These are phyloP conservation scores for Colletotrichum magnum DNA, from an alignment of 2,329 filamentous ascomycete species.

Conservation along the genomic window DNA sequence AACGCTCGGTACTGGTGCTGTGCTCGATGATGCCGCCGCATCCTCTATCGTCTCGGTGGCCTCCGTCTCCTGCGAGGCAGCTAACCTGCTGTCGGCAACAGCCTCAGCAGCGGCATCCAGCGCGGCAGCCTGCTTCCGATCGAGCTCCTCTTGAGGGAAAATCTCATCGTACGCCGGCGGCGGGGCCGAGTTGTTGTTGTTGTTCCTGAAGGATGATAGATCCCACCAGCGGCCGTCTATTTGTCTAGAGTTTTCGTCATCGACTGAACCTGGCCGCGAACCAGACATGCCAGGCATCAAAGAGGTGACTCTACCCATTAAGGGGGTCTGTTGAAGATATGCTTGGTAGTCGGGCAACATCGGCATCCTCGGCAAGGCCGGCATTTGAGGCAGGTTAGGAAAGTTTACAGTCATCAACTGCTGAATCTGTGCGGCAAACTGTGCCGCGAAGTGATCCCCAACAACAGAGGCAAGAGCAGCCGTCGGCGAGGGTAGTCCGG, in stretches of 20 bases:
- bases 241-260: conserved; percentile 57
- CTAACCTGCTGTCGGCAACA: conserved; percentile 71
- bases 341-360: conserved; percentile 80
- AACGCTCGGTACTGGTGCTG: conserved; percentile 49
- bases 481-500: conserved; percentile 65
- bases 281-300: conserved; percentile 76
- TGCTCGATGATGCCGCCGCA: conserved; percentile 45
- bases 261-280: conserved; percentile 63
- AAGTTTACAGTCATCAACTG: conserved; percentile 77
- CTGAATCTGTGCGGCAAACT: conserved; percentile 80
- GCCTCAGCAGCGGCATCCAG: conserved; percentile 70
- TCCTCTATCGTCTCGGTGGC: conserved; percentile 58
- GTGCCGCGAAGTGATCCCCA: conserved; percentile 80
- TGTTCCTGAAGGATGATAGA: conserved; percentile 68
- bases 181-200: conserved; percentile 61
- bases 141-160: conserved; percentile 71
- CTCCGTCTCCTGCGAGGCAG: conserved; percentile 62
- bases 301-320: conserved; percentile 80
- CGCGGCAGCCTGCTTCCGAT: conserved; percentile 72
- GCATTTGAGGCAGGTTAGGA: conserved; percentile 70
- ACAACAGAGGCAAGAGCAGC: conserved; percentile 77
- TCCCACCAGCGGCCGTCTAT: conserved; percentile 77
- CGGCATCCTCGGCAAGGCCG: conserved; percentile 69
- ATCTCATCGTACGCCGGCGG: conserved; percentile 87
- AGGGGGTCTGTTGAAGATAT: conserved; percentile 70